Conservation (phyloP, 73 alveolate species). For the Tetrahymena malaccensis region DNA sequence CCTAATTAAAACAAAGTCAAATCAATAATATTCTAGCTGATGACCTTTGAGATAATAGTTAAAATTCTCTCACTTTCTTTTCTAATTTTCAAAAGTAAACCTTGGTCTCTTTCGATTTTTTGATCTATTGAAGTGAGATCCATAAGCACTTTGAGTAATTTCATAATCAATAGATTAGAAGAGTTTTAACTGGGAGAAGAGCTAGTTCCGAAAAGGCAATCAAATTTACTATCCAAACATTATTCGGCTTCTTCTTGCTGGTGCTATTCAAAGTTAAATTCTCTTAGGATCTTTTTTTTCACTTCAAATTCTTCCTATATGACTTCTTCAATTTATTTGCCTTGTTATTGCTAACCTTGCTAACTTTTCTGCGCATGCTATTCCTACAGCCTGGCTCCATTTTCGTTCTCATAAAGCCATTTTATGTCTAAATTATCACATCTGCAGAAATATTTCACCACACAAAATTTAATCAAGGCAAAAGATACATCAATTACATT, state of each 20-base stretch:
- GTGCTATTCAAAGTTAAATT: not conserved
- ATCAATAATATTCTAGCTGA: not conserved
- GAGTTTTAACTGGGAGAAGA: not conserved
- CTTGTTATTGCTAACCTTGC: not conserved
- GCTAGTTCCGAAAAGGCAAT: not conserved
- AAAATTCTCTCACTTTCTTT: not conserved
- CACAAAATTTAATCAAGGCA: not conserved
- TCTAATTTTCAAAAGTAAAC: not conserved
- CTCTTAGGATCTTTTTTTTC: not conserved
- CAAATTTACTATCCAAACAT: not conserved
- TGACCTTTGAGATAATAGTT: not conserved
- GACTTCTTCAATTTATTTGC: not conserved
- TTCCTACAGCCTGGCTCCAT: not conserved
- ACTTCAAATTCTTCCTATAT: not conserved
- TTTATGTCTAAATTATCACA: not conserved
- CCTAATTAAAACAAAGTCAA: not conserved
- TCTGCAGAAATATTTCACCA: not conserved
- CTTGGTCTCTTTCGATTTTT: not conserved
- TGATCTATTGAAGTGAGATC: not conserved
- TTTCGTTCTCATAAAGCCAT: not conserved
- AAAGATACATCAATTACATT: not conserved
- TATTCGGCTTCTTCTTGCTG: not conserved
- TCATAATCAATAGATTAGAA: not conserved
- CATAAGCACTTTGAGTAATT: not conserved
- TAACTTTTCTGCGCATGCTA: not conserved